Evolutionary conservation across 768 basidiomycete species (phyloP).

Genomic region (Lactarius psammicola): DNA sequence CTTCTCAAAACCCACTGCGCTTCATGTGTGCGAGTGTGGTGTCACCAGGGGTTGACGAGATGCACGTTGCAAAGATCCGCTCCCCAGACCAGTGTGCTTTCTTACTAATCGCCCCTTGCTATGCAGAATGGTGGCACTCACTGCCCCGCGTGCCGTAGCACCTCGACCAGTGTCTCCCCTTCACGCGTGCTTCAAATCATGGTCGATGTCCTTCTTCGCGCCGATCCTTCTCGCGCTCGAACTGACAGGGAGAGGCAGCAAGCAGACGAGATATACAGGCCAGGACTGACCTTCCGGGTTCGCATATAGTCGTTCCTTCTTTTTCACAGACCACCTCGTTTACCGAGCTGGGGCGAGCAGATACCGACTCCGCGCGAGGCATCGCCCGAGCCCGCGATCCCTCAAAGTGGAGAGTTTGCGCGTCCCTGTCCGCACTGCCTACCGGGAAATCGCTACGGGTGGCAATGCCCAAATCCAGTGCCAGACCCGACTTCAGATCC

Average conservation of each 20-base stretch:
- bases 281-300: conserved; percentile 63
- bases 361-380: conserved; percentile 72
- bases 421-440: conserved; percentile 80
- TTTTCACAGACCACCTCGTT: background rate
- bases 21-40: background rate
- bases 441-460: conserved; percentile 68
- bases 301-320: conserved; percentile 31
- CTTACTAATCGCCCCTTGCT: conserved; percentile 7
- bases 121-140: conserved; percentile 77
- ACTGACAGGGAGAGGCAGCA: conserved; percentile 70
- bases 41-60: background rate
- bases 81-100: background rate
- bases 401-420: conserved; percentile 60
- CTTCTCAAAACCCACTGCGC: background rate
- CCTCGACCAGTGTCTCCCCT: conserved; percentile 65
- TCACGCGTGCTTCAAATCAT: conserved; percentile 73
- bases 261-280: conserved; percentile 76
- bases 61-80: conserved; percentile 12
- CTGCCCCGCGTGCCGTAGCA: conserved; percentile 76
- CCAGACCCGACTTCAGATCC: conserved; percentile 65
- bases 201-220: conserved; percentile 68
- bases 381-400: conserved; percentile 73
- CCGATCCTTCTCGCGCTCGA: conserved; percentile 65
- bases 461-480: conserved; percentile 80
- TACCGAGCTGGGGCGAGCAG: conserved; percentile 38